These are phyloP conservation scores for Passalora sequoiae DNA, from an alignment of 2,329 filamentous ascomycete species.

Conservation along the genomic window DNA sequence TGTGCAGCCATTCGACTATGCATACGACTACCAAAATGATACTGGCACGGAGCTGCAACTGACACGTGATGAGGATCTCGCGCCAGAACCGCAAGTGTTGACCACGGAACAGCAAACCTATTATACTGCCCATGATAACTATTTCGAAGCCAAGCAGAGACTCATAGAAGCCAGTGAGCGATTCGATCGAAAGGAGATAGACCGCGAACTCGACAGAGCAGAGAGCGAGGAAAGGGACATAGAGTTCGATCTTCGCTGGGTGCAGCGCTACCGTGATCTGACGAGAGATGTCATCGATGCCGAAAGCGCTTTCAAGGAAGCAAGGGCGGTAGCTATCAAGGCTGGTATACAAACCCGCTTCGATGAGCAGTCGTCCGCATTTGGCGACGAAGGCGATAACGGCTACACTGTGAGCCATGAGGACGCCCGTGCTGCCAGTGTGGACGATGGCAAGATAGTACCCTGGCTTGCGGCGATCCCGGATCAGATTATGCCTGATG, in stretches of 20 bases:
- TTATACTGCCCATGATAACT: background rate
- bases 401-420: background rate
- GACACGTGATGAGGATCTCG: background rate
- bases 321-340: slow-evolving; percentile 6
- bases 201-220: background rate
- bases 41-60: background rate
- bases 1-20: too few relatives aligned
- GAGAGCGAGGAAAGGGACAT: background rate
- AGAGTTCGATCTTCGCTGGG: slow-evolving; percentile 15
- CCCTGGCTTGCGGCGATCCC: background rate
- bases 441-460: background rate
- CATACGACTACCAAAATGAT: background rate
- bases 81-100: background rate
- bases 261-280: slow-evolving; percentile 4
- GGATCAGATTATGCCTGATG: background rate
- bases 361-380: slow-evolving; percentile 6
- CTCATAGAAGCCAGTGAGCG: background rate
- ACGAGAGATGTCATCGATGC: slow-evolving; percentile 11
- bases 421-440: background rate
- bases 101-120: background rate
- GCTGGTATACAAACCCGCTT: background rate
- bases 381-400: slow-evolving; percentile 2
- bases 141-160: background rate
- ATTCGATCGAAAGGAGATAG: background rate
- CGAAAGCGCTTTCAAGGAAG: slow-evolving; percentile 7